Percentiles rank a stretch among this genome's conserved stretches.
Evolutionary conservation across 2,329 filamentous ascomycete genomes (phyloP).

Genomic region (Penicillium sp.): DNA sequence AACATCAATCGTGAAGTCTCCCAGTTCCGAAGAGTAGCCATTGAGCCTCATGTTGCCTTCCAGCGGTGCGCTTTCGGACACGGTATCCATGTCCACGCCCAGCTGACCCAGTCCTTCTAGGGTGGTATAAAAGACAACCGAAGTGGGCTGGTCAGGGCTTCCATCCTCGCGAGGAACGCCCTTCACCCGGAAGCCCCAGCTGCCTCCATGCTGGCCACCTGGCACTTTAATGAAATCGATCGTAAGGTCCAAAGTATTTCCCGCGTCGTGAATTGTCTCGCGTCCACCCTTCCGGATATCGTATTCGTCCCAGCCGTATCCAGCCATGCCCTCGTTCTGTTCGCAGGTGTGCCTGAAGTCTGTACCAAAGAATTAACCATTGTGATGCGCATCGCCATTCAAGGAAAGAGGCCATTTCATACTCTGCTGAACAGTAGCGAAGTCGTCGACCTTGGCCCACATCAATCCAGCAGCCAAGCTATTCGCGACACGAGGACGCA

Average conservation of each 20-base stretch:
- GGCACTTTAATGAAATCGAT: constrained; percentile 94
- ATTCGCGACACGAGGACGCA: constrained; percentile 77
- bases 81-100: constrained; percentile 57
- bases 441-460: constrained; percentile 86
- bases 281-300: constrained; percentile 84
- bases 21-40: constrained; percentile 71
- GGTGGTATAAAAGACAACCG: constrained; percentile 78
- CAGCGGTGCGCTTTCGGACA: constrained; percentile 50
- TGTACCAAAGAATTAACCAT: constrained; percentile 42
- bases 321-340: constrained; percentile 88
- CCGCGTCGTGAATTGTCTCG: constrained; percentile 87
- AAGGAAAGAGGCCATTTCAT: constrained; percentile 37
- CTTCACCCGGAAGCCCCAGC: constrained; percentile 87
- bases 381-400: not conserved
- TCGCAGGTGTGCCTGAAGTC: constrained; percentile 94
- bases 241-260: constrained; percentile 85
- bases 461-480: constrained; percentile 81
- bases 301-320: constrained; percentile 98
- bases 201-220: constrained; percentile 81
- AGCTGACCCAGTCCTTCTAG: constrained; percentile 75
- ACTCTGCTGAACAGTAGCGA: constrained; percentile 74
- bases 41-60: constrained; percentile 66
- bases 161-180: constrained; percentile 74
- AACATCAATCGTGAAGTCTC: constrained; percentile 76
- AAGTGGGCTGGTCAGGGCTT: constrained; percentile 67